Evolutionary conservation across 2,329 filamentous ascomycete genomes (phyloP), one percentile per base, ranked within the genome.

Genomic region (Lecanosticta acicola): DNA sequence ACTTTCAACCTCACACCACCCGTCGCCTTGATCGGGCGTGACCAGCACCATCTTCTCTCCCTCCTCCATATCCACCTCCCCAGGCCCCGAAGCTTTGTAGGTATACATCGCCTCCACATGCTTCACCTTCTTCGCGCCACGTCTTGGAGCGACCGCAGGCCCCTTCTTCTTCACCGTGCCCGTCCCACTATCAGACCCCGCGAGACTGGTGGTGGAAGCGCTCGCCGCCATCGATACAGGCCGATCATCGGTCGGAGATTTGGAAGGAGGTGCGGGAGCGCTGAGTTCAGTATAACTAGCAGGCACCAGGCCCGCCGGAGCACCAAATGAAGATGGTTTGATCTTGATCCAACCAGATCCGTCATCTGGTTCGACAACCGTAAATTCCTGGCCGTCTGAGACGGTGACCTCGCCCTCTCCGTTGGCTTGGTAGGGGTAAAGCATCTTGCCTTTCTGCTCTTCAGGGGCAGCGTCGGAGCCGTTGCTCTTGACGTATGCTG

Each of bases 1-100:
- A 67, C 87, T 89, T 71, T 97, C 93, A 14, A 98, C 93, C 71
- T 97, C 93, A 20, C 84, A 87, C 93, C 93, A 98, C 0, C 93
- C 93, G 70, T 97, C 93, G 1, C 93, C 93, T 0, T 83, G 78
- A 63, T 97, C 91, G 46, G 87, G 83, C 59, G 83, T 89, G 50
- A 96, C 81, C 24, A 98, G 73, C 32, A 98, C 89, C 60, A 98
- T 94, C 41, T 83, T 79, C 68, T 98, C 93, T 1, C 93, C 93
- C 67, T 94, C 91, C 1, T 66, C 66, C 87, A 98, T 98, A 60
- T 77, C 88, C 67, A 91, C 89, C 69, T 98, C 93, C 5, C 81
- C 79, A 4, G 94, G 87, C 55, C 82, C 89, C 59, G 88, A 83
- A 14, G 91, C 88, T 41, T 83, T 76, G 66, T 98, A 98, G 41